Percentiles rank a stretch among this genome's conserved stretches.
These are phyloP conservation scores for Nakazawaea molendinolei DNA, from an alignment of 805 yeast genomes.

Conservation along the genomic window DNA sequence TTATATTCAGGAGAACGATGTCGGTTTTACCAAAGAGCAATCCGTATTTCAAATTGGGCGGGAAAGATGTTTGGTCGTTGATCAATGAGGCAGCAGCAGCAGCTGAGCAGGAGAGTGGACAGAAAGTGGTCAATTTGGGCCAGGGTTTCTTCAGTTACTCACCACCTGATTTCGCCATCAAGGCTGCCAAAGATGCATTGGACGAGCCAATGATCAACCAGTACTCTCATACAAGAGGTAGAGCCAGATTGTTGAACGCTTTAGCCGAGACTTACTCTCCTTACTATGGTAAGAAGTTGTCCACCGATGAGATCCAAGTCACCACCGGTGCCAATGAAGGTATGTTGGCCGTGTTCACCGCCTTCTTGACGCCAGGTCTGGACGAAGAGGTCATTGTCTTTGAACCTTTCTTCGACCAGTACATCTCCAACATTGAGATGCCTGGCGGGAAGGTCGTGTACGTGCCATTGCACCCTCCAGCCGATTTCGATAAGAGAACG, in stretches of 20 bases:
- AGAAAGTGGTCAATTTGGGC: conserved; percentile 82
- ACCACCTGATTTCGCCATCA: conserved; percentile 89
- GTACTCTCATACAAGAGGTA: conserved; percentile 88
- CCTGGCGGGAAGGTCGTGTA: conserved; percentile 90
- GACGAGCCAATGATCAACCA: conserved; percentile 75
- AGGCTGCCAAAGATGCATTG: conserved; percentile 74
- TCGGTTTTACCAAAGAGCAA: conserved; percentile 40
- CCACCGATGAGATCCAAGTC: conserved; percentile 59
- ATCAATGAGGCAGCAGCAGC: conserved; percentile 93
- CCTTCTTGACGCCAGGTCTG: conserved; percentile 66
- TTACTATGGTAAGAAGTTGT: conserved; percentile 50
- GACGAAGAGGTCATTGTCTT: conserved; percentile 89
- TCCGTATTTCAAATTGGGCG: conserved; percentile 63
- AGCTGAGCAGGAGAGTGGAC: conserved; percentile 62
- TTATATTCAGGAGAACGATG: conserved; percentile 9
- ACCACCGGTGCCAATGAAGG: conserved; percentile 99
- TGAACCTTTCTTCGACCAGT: conserved; percentile 96
- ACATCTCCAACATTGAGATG: conserved; percentile 87
- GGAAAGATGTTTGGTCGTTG: conserved; percentile 91
- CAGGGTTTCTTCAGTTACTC: conserved; percentile 96
- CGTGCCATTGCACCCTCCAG: conserved; percentile 81
- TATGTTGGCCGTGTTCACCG: conserved; percentile 77
- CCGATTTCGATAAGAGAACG: conserved; percentile 51
- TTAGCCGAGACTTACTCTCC: conserved; percentile 68
- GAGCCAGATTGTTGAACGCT: conserved; percentile 66